Evolutionary conservation across 148 eudicot genomes (phyloP).

Genomic region (Fallopia convolvulus): DNA sequence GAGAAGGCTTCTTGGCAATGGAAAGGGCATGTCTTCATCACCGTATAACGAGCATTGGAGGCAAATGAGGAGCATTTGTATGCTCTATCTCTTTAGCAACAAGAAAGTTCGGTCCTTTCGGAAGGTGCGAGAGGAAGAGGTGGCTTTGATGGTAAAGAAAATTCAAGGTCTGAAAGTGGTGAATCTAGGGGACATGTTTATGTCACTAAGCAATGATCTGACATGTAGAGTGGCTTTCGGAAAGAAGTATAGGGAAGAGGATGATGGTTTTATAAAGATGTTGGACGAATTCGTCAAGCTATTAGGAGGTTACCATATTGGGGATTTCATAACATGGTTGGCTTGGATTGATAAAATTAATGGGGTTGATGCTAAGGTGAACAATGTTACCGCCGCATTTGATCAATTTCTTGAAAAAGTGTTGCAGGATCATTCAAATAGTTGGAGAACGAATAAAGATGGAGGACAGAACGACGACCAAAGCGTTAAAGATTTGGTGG

Average conservation of each 20-base stretch:
- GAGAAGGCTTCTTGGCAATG: slow-evolving; percentile 9
- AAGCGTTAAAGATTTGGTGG: slow-evolving; percentile 5
- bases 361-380: slow-evolving; percentile 15
- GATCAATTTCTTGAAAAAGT: slow-evolving; percentile 10
- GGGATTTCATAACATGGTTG: slow-evolving; percentile 7
- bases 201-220: slow-evolving; percentile 7
- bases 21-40: slow-evolving; percentile 13
- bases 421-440: slow-evolving; percentile 8
- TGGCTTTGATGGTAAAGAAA: slow-evolving; percentile 6
- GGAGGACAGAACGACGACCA: not conserved
- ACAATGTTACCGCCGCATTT: not conserved
- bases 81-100: slow-evolving; percentile 13
- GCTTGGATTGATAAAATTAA: slow-evolving; percentile 17
- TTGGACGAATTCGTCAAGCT: slow-evolving; percentile 3
- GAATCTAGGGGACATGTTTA: slow-evolving; percentile 15
- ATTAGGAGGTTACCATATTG: slow-evolving; percentile 7
- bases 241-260: not conserved
- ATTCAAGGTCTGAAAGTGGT: slow-evolving; percentile 3
- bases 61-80: not conserved
- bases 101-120: slow-evolving; percentile 18
- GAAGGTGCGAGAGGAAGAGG: slow-evolving; percentile 19
- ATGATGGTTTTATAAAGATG: not conserved
- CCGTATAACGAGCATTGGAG: slow-evolving; percentile 22
- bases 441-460: not conserved
- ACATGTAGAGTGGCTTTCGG: slow-evolving; percentile 23